Conservation (phyloP, 768 basidiomycete species). For the Suillus spraguei region DNA sequence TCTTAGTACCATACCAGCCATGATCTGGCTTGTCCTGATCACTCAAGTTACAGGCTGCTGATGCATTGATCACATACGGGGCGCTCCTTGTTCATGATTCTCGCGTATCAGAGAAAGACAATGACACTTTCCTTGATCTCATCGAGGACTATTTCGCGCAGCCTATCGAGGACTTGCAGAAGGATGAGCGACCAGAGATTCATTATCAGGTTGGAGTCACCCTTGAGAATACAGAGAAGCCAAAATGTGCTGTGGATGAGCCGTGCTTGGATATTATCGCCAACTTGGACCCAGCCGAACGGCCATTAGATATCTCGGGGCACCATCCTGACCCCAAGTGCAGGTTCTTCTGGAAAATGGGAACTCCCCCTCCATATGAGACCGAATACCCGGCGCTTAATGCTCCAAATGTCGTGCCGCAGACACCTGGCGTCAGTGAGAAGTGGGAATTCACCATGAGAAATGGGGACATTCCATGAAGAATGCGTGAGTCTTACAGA, state of each 20-base stretch:
- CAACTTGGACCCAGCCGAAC: conserved; percentile 70
- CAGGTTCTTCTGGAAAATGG: conserved; percentile 91
- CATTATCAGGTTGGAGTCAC: conserved; percentile 95
- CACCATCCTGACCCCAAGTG: conserved; percentile 93
- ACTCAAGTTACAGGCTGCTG: conserved; percentile 59
- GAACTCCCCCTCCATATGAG: conserved; percentile 70
- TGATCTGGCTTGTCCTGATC: conserved; percentile 1
- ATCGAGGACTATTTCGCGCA: conserved; percentile 94
- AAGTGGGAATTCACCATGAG: conserved; percentile 76
- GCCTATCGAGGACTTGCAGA: conserved; percentile 56
- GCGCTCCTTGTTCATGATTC: conserved; percentile 87
- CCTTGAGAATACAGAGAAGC: conserved; percentile 95
- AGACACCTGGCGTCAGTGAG: conserved; percentile 53
- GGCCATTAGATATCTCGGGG: conserved; percentile 82
- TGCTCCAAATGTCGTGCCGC: conserved; percentile 82
- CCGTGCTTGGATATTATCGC: conserved; percentile 83
- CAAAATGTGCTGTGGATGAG: conserved; percentile 81
- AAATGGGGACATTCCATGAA: conserved; percentile 92
- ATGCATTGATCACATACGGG: conserved; percentile 82
- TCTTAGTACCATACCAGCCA: conserved; percentile 3
- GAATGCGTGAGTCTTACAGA: conserved; percentile 59
- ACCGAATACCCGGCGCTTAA: conserved; percentile 78
- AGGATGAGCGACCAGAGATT: conserved; percentile 83
- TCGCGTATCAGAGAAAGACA: conserved; percentile 81
- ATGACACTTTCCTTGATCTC: conserved; percentile 81